Base-by-base conservation (phyloP, 2,329 filamentous ascomycete genomes). In the Pseudogymnoascus destructans region DNA sequence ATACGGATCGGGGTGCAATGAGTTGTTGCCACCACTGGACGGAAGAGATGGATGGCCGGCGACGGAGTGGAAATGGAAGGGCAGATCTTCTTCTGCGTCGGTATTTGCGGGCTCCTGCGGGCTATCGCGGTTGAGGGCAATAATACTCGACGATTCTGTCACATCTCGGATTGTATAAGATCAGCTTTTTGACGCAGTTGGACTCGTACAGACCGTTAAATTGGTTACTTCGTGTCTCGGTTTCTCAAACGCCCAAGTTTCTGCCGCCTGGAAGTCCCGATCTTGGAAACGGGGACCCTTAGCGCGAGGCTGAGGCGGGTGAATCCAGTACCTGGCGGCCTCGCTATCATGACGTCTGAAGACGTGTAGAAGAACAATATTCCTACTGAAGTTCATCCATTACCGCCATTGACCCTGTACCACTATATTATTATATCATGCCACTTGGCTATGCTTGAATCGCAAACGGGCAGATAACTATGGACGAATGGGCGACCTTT, bases 401-500 rank as follows among this genome's bases (percentile, higher is more conserved):
- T 30, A 17, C 15, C n/a, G 9, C 25, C 30, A 30, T 52, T 52
- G 25, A 52, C 25, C n/a, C 15, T 30, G 8, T 52, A 52, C 5
- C 15, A 30, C 25, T 52, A 52, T 30, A 52, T 8, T n/a, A 19
- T 9, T 52, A 19, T 52, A 30, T 52, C 4, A 2, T 30, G 21
- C 30, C 15, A 52, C 46, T 30, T 30, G n/a, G 46, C 8, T 52
- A 52, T 52, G 46, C 46, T 52, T 52, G 23, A 30, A 52, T 52
- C 30, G 46, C n/a, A 30, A 52, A 52, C 23, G 4, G 25, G 1
- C 25, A 2, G 25, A 30, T 52, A 52, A 9, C 46, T 30, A 52
- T 52, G 46, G 46, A 52, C n/a, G 59, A 30, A 63, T 80, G 81
- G 81, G 61, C 69, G 46, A 69, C 69, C 13, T 82, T 84, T 64